A percentile compares a stretch with the other conserved stretches of the same genome.
Evolutionary conservation across 305 asterid species (phyloP).

Genomic region (Euphrasia arctica): DNA sequence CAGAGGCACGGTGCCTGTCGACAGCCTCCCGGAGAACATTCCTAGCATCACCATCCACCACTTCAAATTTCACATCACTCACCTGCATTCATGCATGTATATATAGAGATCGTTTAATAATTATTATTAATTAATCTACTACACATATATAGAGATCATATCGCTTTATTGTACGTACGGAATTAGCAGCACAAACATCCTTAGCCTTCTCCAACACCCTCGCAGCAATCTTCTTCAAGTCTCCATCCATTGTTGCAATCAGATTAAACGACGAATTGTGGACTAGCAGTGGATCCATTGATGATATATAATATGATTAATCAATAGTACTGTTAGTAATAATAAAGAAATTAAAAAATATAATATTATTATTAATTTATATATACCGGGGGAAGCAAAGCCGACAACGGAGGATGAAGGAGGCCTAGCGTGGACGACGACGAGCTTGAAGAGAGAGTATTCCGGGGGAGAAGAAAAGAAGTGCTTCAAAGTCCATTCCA

Average conservation of each 20-base stretch:
- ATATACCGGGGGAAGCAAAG: slow-evolving; percentile 69
- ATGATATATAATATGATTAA: too few species aligned
- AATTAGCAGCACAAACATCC: slow-evolving; percentile 41
- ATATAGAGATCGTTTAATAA: too few species aligned
- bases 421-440: slow-evolving; percentile 70
- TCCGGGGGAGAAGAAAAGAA: slow-evolving; percentile 44
- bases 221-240: slow-evolving; percentile 52
- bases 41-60: slow-evolving; percentile 59
- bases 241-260: slow-evolving; percentile 34
- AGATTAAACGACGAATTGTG: too few species aligned
- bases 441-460: slow-evolving; percentile 53
- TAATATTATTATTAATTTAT: too few species aligned
- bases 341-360: neutral
- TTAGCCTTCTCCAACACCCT: slow-evolving; percentile 53
- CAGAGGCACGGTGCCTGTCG: slow-evolving; percentile 61
- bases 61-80: slow-evolving; percentile 41
- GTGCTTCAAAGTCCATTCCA: slow-evolving; percentile 79
- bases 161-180: slow-evolving; percentile 30
- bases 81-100: slow-evolving; percentile 31
- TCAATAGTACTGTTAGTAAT: neutral
- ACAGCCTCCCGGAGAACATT: slow-evolving; percentile 72
- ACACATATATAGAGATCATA: too few species aligned
- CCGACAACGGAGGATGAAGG: slow-evolving; percentile 50
- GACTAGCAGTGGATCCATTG: too few species aligned
- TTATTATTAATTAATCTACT: too few species aligned